Evolutionary conservation across 2,329 filamentous ascomycete genomes (phyloP).

Genomic region (Colletotrichum sp.): DNA sequence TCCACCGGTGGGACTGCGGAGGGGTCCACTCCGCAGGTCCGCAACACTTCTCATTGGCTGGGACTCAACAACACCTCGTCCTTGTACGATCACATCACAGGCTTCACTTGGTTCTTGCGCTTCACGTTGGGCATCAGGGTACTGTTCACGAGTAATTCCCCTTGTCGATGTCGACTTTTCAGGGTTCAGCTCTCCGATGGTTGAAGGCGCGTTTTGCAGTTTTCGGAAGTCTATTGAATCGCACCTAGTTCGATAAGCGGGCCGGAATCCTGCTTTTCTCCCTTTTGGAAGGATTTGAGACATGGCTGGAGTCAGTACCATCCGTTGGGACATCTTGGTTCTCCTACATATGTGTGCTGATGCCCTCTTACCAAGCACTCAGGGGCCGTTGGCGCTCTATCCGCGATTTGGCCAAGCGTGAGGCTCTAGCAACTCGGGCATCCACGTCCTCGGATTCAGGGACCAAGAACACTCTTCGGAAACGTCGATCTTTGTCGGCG

Average conservation of each 20-base stretch:
- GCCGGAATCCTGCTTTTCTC: neutral
- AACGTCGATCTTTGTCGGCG: neutral
- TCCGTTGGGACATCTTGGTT: neutral
- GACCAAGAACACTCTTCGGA: neutral
- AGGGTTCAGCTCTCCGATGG: neutral
- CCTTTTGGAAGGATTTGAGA: neutral
- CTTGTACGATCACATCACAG: neutral
- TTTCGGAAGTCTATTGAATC: neutral
- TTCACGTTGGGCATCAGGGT: neutral
- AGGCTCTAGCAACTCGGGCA: neutral
- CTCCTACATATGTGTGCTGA: neutral
- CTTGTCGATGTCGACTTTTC: neutral
- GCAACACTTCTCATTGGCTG: neutral
- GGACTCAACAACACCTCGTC: neutral
- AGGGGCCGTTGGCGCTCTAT: neutral
- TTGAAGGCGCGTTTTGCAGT: neutral
- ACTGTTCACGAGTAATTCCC: neutral
- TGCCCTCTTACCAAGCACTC: neutral
- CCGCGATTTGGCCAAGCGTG: neutral
- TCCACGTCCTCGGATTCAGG: neutral
- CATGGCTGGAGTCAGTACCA: neutral
- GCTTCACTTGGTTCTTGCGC: neutral
- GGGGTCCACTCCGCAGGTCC: constrained; percentile 1
- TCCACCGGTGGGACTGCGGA: constrained; percentile 3
- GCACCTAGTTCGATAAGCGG: neutral